These are phyloP conservation scores for Stachybotrys chartarum DNA, from an alignment of 2,329 filamentous ascomycete species.

Conservation along the genomic window DNA sequence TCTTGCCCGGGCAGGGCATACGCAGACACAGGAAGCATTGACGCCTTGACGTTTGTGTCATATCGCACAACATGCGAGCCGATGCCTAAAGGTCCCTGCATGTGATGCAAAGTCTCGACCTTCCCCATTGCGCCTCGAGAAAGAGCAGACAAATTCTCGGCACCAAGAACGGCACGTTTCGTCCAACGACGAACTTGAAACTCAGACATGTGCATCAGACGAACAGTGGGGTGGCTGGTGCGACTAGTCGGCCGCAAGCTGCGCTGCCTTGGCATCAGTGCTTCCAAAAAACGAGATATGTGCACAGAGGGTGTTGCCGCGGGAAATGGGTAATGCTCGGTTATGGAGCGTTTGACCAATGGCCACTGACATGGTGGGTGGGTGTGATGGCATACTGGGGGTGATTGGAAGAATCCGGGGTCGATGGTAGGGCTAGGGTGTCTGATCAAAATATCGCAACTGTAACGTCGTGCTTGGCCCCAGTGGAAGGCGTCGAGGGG, in stretches of 20 bases:
- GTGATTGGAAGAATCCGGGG: background rate
- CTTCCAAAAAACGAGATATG: background rate
- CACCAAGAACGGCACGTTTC: background rate
- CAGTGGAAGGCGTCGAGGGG: background rate
- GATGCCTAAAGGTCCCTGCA: background rate
- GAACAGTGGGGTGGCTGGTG: background rate
- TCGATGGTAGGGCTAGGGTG: background rate
- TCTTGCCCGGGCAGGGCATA: no score
- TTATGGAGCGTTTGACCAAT: background rate
- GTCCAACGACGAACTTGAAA: background rate
- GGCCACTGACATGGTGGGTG: background rate
- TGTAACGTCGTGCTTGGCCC: background rate
- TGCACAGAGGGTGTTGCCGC: background rate
- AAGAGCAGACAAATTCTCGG: background rate
- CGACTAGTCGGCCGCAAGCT: background rate
- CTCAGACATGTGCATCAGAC: background rate
- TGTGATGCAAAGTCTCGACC: background rate
- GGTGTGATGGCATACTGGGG: background rate
- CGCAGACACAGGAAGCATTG: no score
- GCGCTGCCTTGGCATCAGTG: background rate
- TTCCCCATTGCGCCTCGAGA: background rate
- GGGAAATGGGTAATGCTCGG: background rate
- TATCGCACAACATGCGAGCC: no score
- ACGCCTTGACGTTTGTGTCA: no score
- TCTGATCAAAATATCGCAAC: background rate